Base-by-base conservation (phyloP, 345 rosid species). In the Cardiospermum halicacabum region DNA sequence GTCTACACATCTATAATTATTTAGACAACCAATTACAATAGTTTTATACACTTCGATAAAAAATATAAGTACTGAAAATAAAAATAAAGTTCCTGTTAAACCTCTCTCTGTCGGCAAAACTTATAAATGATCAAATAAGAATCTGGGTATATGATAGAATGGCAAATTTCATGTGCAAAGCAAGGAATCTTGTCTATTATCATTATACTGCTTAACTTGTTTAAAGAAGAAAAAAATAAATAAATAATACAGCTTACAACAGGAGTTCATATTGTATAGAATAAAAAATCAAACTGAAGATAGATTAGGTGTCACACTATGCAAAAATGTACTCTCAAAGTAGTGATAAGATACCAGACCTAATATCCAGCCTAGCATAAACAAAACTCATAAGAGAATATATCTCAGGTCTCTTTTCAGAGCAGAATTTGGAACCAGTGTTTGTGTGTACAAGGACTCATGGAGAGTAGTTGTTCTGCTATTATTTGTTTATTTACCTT, bases 301-400 rank as follows among this genome's bases (percentile, higher is more conserved):
- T 24, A 24, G 16, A 49, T 1, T 47, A 24, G 0, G 19, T 7
- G 12, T 18, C 54, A 61, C 11, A n/a, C 32, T 16, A 27, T n/a
- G 50, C 11, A 39, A 51, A n/a, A 50, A 42, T 15, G 40, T 34
- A 28, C 32, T 10, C 32, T 10, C 32, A 26, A 22, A 4, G 19
- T n/a, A 6, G 19, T 16, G 51, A 27, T 13, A 7, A 24, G 37
- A 16, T 16, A 18, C 15, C 53, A 27, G 27, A 53, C 7, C 51
- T 64, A 60, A 19, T 65, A 55, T 26, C 53, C 60, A 27, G 51
- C 60, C 60, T 0, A 28, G 53, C 40, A 54, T 28, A n/a, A 12
- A 40, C 53, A 30, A 9, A 13, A 28, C n/a, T n/a, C n/a, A n/a
- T n/a, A n/a, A n/a, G n/a, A n/a, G n/a, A n/a, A n/a, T n/a, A n/a